These are phyloP conservation scores for Aspergillus thermomutatus DNA, from an alignment of 2,329 filamentous ascomycete species.

Conservation along the genomic window DNA sequence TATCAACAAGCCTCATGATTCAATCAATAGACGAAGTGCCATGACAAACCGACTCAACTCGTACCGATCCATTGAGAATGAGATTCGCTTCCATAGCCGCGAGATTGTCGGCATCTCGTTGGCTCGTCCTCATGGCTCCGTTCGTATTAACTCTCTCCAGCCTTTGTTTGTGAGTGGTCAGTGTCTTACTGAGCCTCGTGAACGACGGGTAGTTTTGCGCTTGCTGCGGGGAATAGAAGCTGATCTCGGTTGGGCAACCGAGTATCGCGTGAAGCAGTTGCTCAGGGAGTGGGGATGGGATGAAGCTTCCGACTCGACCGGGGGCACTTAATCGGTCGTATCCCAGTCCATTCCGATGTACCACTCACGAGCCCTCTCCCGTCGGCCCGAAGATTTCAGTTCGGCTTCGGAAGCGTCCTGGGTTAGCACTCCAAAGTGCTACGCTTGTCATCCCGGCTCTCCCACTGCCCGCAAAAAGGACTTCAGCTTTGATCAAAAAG, in stretches of 20 bases:
- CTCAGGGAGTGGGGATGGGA: constrained; percentile 39
- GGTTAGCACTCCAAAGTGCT: not conserved
- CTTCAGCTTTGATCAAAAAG: too few species aligned
- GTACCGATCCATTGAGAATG: constrained; percentile 56
- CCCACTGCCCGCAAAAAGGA: not conserved
- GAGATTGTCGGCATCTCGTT: constrained; percentile 62
- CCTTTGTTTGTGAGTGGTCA: constrained; percentile 62
- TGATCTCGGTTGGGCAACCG: constrained; percentile 64
- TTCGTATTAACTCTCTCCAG: constrained; percentile 59
- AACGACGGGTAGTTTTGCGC: constrained; percentile 54
- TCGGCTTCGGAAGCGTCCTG: not conserved
- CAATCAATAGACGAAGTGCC: constrained; percentile 49
- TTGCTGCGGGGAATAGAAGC: constrained; percentile 57
- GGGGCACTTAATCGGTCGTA: not conserved
- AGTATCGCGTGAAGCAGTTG: constrained; percentile 57
- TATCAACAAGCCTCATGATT: constrained; percentile 42
- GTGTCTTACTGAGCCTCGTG: constrained; percentile 53
- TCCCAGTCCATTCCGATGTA: not conserved
- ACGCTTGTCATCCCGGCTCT: not conserved
- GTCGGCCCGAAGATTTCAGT: not conserved
- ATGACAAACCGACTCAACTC: constrained; percentile 54
- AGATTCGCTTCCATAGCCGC: constrained; percentile 56
- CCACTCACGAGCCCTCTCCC: not conserved
- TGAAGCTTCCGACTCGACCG: constrained; percentile 9
- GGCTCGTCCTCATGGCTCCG: constrained; percentile 55